Conservation (phyloP, 257 asterid species). For the Capsicum baccatum region DNA sequence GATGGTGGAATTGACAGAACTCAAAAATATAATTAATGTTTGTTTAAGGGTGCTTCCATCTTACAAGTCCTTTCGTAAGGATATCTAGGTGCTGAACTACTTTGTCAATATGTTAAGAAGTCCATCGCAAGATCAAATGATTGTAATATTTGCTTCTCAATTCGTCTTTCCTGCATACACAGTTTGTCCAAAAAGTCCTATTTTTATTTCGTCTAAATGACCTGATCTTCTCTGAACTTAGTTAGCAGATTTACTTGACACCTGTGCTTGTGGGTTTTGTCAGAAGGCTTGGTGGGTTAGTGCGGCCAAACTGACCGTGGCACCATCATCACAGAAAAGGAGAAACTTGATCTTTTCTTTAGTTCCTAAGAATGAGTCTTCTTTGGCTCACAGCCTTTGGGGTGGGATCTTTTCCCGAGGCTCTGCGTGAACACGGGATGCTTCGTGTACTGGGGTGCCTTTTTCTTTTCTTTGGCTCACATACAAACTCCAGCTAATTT, state of each 20-base stretch:
- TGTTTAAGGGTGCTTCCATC: neutral
- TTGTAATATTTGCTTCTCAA: neutral
- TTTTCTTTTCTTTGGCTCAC: too few relatives aligned
- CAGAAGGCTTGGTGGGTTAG: too few relatives aligned
- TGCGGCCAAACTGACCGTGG: too few relatives aligned
- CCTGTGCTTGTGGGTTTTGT: neutral
- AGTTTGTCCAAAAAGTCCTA: neutral
- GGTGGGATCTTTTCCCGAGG: neutral
- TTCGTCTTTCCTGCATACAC: neutral
- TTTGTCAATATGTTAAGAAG: neutral
- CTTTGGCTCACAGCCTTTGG: neutral
- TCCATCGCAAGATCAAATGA: neutral
- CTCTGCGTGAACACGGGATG: neutral
- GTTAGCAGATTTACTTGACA: too few relatives aligned
- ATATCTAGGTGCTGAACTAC: neutral
- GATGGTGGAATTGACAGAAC: neutral
- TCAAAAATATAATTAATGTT: neutral
- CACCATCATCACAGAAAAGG: too few relatives aligned
- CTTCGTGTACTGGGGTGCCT: neutral
- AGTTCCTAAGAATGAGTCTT: too few relatives aligned
- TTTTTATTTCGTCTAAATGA: neutral
- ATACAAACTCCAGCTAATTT: too few relatives aligned
- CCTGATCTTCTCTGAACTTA: neutral
- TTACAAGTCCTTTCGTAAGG: neutral
- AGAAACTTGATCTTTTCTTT: too few relatives aligned